These are phyloP conservation scores for Carex littledalei DNA, from an alignment of 176 grass and related monocot genomes.

Conservation along the genomic window DNA sequence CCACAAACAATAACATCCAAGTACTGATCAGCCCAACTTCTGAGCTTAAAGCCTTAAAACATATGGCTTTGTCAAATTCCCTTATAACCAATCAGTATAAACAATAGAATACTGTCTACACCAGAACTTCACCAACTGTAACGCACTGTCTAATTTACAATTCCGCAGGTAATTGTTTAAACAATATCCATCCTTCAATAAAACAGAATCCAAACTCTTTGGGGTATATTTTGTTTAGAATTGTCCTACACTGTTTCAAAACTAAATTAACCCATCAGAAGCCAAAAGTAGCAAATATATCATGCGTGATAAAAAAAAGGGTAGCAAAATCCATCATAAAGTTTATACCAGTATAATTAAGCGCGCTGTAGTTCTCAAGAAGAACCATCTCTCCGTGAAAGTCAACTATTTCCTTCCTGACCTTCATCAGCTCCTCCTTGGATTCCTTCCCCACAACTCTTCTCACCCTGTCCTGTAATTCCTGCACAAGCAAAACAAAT, in stretches of 20 bases:
- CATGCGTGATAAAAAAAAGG: background rate
- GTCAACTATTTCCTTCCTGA: conserved; percentile 92
- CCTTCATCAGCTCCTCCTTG: conserved; percentile 68
- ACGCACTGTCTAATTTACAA: background rate
- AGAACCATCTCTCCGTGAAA: conserved; percentile 98
- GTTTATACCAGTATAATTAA: conserved; percentile 78
- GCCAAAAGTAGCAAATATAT: background rate
- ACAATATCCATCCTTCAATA: background rate
- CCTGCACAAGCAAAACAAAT: conserved; percentile 34
- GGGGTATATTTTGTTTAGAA: background rate
- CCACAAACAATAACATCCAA: background rate
- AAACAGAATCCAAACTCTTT: background rate
- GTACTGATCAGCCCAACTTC: background rate
- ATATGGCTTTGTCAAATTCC: background rate
- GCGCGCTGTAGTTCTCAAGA: conserved; percentile 97
- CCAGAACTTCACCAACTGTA: background rate
- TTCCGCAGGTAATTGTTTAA: background rate
- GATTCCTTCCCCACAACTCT: conserved; percentile 50
- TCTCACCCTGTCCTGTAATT: conserved; percentile 67
- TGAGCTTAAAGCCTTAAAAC: background rate
- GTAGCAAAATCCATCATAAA: background rate
- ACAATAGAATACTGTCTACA: background rate
- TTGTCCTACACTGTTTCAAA: background rate
- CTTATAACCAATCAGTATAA: background rate
- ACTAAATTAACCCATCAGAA: background rate